These are phyloP conservation scores for Collybiopsis luxurians DNA, from an alignment of 768 basidiomycete species.

Conservation along the genomic window DNA sequence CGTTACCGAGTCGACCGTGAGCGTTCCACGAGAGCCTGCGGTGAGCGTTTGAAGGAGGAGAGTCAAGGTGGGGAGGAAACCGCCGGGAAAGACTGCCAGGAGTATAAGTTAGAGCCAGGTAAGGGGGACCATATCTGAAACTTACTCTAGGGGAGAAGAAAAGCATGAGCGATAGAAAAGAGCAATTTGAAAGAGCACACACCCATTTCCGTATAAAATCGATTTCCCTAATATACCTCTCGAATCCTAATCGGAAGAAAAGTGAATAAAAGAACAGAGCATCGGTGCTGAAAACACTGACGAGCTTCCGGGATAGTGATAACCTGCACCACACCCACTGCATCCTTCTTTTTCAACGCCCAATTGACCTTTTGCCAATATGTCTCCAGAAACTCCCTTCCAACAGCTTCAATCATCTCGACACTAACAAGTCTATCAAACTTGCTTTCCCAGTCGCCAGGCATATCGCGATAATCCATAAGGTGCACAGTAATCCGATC, in stretches of 20 bases:
- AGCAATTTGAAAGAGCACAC: slow-evolving; percentile 18
- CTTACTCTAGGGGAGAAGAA: slow-evolving; percentile 1
- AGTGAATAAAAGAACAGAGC: background rate
- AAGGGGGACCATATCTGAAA: background rate
- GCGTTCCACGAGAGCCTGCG: slow-evolving; percentile 37
- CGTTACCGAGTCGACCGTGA: slow-evolving; percentile 48
- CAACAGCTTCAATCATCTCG: slow-evolving; percentile 80
- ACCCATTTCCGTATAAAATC: slow-evolving; percentile 84
- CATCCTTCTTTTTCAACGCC: slow-evolving; percentile 56
- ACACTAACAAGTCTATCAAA: slow-evolving; percentile 74
- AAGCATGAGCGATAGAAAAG: background rate
- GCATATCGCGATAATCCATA: slow-evolving; percentile 74
- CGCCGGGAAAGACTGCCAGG: slow-evolving; percentile 49
- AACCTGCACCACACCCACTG: slow-evolving; percentile 69
- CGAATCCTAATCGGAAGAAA: slow-evolving; percentile 37
- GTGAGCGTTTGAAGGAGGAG: slow-evolving; percentile 37
- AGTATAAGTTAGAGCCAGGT: background rate
- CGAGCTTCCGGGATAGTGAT: slow-evolving; percentile 75
- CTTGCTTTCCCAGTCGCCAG: slow-evolving; percentile 54
- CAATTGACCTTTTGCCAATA: slow-evolving; percentile 68
- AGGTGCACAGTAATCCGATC: slow-evolving; percentile 61
- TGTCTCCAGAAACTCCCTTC: slow-evolving; percentile 57
- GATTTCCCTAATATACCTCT: slow-evolving; percentile 52
- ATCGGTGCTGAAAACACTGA: slow-evolving; percentile 28
- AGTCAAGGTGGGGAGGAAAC: slow-evolving; percentile 50